A percentile compares a stretch with the other conserved stretches of the same genome.
phyloP scores from a whole-genome alignment of 2,329 filamentous ascomycete genomes.

The Penicillium sp. region DNA sequence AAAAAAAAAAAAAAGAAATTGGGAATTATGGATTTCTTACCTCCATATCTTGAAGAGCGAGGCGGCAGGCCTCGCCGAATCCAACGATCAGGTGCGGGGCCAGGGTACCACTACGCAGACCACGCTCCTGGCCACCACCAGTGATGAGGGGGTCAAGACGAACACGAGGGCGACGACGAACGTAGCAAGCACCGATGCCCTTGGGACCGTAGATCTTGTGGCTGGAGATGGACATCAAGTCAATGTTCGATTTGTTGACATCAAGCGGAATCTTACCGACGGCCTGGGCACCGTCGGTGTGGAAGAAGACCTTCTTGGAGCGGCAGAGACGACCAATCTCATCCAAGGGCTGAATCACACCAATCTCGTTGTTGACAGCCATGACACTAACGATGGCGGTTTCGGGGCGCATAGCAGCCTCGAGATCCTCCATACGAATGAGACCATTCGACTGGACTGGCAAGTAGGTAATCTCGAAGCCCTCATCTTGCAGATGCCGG shows the following conservation, averaged over 20 bases:
- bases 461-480: conserved; percentile 94
- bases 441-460: conserved; percentile 87
- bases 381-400: conserved; percentile 94
- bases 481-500: conserved; percentile 93
- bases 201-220: conserved; percentile 99
- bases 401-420: conserved; percentile 85
- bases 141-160: conserved; percentile 94
- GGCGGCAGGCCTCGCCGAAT: conserved; percentile 91
- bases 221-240: conserved; percentile 97
- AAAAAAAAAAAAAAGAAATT: no score
- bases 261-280: conserved; percentile 98
- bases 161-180: conserved; percentile 87
- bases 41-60: conserved; percentile 84
- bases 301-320: conserved; percentile 93
- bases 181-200: conserved; percentile 94
- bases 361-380: conserved; percentile 99
- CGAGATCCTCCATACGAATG: conserved; percentile 77
- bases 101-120: conserved; percentile 88
- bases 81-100: conserved; percentile 86
- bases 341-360: conserved; percentile 94
- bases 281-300: conserved; percentile 93
- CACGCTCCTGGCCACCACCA: conserved; percentile 93
- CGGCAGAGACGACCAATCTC: conserved; percentile 92
- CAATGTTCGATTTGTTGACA: conserved; percentile 96
- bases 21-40: conserved; percentile 58